Conservation (phyloP, 129 eudicot species). For the Gnaphalium uliginosum region DNA sequence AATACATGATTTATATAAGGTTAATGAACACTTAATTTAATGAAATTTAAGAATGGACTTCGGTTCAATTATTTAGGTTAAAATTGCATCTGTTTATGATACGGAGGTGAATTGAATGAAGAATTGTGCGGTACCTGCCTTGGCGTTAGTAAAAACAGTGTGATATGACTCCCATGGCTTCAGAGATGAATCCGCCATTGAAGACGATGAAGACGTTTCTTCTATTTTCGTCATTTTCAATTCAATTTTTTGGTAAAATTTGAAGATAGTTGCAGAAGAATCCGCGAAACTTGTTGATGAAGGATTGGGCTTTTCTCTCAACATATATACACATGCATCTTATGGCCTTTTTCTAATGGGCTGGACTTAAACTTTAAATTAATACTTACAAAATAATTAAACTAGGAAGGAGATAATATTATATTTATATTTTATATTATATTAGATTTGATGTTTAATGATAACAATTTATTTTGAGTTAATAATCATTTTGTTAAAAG, state of each 20-base stretch:
- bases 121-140: conserved; percentile 64
- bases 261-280: conserved; percentile 1
- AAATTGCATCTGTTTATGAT: background rate
- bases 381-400: no score
- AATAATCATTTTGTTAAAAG: no score
- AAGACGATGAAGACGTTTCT: conserved; percentile 29
- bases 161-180: conserved; percentile 96
- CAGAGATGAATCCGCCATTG: conserved; percentile 36
- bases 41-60: background rate
- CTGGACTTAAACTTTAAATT: background rate
- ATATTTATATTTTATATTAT: no score
- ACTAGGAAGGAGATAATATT: no score
- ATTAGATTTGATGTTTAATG: no score
- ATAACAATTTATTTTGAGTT: no score
- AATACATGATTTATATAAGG: no score
- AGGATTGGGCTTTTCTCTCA: conserved; percentile 6
- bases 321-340: no score
- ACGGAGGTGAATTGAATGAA: background rate
- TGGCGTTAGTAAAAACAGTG: conserved; percentile 87
- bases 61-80: background rate
- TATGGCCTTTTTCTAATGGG: background rate
- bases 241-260: background rate
- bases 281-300: conserved; percentile 27
- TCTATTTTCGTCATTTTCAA: conserved; percentile 37
- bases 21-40: no score